Evolutionary conservation across 169 alveolate genomes (phyloP).

Genomic region (Pseudocohnilembus persalinus): DNA sequence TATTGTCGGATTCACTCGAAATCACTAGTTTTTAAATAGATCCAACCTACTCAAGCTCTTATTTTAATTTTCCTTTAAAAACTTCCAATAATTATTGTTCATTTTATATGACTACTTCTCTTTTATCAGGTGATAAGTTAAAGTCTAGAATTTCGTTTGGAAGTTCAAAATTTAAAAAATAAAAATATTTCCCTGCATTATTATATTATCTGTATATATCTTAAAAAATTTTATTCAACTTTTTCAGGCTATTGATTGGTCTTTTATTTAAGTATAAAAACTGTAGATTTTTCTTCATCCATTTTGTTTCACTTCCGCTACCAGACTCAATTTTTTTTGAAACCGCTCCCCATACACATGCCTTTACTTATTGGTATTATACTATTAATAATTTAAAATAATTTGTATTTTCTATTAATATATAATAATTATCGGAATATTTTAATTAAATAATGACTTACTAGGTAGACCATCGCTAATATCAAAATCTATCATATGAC

Average conservation of each 20-base stretch:
- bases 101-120: conserved; percentile 55
- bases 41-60: not conserved
- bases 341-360: conserved; percentile 39
- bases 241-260: conserved; percentile 61
- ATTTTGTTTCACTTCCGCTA: conserved; percentile 8
- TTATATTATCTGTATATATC: conserved; percentile 57
- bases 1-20: no score
- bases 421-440: not conserved
- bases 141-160: conserved; percentile 48
- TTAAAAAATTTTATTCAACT: conserved; percentile 30
- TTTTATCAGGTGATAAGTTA: conserved; percentile 75
- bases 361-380: conserved; percentile 4
- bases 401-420: not conserved
- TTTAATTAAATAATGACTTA: no score
- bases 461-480: not conserved
- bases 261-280: conserved; percentile 56
- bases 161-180: conserved; percentile 45
- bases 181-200: conserved; percentile 48
- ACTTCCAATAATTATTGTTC: conserved; percentile 51
- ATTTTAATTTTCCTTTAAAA: conserved; percentile 18
- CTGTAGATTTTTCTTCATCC: conserved; percentile 32
- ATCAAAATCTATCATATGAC: not conserved
- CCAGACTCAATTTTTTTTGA: conserved; percentile 57
- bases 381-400: not conserved
- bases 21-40: not conserved